A percentile compares a stretch with the other conserved stretches of the same genome.
Conservation (phyloP, 306 rosid genomes). For the Sesbania bispinosa region DNA sequence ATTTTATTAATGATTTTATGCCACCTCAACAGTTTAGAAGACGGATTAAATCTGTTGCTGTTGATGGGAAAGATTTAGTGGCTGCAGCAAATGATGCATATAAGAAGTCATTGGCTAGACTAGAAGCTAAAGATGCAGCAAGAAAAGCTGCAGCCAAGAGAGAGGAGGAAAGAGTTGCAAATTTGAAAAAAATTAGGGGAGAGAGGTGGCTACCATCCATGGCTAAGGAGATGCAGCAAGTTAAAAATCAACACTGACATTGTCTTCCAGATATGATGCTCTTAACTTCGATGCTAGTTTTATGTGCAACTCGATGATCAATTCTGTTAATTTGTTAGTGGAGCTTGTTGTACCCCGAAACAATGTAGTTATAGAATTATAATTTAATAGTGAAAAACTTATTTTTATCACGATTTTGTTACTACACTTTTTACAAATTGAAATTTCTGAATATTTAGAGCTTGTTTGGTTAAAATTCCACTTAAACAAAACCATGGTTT, state of each 20-base stretch:
- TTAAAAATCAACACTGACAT: slow-evolving; percentile 11
- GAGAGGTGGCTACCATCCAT: slow-evolving; percentile 91
- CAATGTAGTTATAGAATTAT: not conserved
- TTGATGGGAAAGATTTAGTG: slow-evolving; percentile 57
- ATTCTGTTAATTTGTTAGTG: slow-evolving; percentile 6
- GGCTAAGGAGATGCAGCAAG: slow-evolving; percentile 56
- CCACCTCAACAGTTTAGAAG: slow-evolving; percentile 53
- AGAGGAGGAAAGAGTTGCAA: slow-evolving; percentile 76
- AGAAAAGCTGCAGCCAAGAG: slow-evolving; percentile 62
- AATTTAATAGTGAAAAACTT: not conserved
- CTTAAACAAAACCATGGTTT: too few relatives aligned
- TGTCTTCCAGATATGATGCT: not conserved
- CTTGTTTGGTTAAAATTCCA: too few relatives aligned
- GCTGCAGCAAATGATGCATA: slow-evolving; percentile 51
- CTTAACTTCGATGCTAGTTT: slow-evolving; percentile 19
- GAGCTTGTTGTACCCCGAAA: slow-evolving; percentile 6
- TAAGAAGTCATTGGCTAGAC: slow-evolving; percentile 61
- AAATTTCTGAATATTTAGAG: not conserved
- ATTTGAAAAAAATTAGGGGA: slow-evolving; percentile 78
- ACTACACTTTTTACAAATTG: not conserved
- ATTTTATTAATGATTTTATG: slow-evolving; percentile 15
- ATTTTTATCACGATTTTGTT: not conserved
- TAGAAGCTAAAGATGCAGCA: slow-evolving; percentile 65
- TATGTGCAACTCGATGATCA: not conserved
- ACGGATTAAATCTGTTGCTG: slow-evolving; percentile 47